Conservation (phyloP, 768 basidiomycete species). For the Suillus subluteus region DNA sequence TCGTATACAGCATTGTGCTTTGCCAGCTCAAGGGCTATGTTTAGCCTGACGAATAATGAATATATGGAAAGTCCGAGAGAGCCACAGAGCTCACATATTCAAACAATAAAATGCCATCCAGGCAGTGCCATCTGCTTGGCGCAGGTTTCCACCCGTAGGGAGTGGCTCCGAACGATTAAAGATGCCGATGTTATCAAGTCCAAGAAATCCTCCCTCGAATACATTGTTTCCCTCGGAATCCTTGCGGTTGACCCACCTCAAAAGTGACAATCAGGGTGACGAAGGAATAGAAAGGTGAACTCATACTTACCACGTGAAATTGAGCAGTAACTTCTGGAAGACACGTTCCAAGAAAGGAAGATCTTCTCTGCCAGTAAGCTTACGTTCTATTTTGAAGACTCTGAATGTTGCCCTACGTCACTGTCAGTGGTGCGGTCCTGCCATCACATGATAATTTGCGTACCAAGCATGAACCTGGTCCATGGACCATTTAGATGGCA, state of each 20-base stretch:
- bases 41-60: constrained; percentile 60
- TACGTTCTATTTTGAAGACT: constrained; percentile 98
- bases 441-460: constrained; percentile 15
- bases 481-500: background rate
- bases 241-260: constrained; percentile 98
- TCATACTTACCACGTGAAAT: constrained; percentile 86
- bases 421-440: constrained; percentile 7
- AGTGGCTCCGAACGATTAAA: constrained; percentile 98
- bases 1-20: constrained; percentile 98
- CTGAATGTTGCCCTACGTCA: constrained; percentile 88
- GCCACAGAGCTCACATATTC: constrained; percentile 71
- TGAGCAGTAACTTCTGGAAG: constrained; percentile 95
- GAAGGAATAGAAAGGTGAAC: background rate
- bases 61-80: constrained; percentile 11
- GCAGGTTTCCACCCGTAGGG: constrained; percentile 90
- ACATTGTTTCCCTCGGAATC: constrained; percentile 94
- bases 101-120: constrained; percentile 99
- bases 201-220: constrained; percentile 98
- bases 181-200: constrained; percentile 95
- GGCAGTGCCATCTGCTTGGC: constrained; percentile 97
- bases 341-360: constrained; percentile 93
- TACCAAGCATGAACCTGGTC: constrained; percentile 83
- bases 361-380: constrained; percentile 90
- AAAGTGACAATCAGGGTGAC: constrained; percentile 12
- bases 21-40: constrained; percentile 95